Evolutionary conservation across 2,329 filamentous ascomycete species (phyloP).

Genomic region (Diaporthe sp.): DNA sequence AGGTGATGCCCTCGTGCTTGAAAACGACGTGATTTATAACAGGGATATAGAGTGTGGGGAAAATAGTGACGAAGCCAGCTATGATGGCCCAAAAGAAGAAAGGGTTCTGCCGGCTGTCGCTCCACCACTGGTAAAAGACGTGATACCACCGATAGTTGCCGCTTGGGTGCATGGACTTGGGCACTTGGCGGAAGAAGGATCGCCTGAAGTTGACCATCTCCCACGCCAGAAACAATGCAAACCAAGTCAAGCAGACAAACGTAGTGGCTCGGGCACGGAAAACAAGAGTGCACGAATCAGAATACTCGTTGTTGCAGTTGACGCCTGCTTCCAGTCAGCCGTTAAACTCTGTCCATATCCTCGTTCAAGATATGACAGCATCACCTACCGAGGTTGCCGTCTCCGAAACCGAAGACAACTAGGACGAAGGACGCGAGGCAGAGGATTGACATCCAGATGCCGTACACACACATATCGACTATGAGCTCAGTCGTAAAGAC

Average conservation of each 20-base stretch:
- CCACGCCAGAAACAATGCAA: not conserved
- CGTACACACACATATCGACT: not conserved
- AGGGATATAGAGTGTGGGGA: not conserved
- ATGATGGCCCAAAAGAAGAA: not conserved
- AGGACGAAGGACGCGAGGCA: not conserved
- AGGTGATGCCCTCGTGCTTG: not conserved
- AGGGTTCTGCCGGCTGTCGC: not conserved
- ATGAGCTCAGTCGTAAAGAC: not conserved
- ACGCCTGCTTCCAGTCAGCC: not conserved
- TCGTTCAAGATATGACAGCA: not conserved
- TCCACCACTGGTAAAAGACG: not conserved
- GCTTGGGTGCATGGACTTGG: not conserved
- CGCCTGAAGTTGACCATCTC: constrained; percentile 3
- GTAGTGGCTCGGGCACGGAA: not conserved
- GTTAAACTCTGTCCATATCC: too few species aligned
- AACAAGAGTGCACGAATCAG: not conserved
- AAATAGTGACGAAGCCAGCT: not conserved
- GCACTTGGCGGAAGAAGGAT: not conserved
- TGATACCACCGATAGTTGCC: constrained; percentile 2
- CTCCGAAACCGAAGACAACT: not conserved
- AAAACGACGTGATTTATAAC: not conserved
- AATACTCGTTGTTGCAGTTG: not conserved
- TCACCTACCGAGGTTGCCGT: not conserved
- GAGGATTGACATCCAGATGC: not conserved
- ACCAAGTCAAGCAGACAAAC: not conserved